Evolutionary conservation across 139 green algal genomes (phyloP).

Genomic region (Coelastrella sp.): DNA sequence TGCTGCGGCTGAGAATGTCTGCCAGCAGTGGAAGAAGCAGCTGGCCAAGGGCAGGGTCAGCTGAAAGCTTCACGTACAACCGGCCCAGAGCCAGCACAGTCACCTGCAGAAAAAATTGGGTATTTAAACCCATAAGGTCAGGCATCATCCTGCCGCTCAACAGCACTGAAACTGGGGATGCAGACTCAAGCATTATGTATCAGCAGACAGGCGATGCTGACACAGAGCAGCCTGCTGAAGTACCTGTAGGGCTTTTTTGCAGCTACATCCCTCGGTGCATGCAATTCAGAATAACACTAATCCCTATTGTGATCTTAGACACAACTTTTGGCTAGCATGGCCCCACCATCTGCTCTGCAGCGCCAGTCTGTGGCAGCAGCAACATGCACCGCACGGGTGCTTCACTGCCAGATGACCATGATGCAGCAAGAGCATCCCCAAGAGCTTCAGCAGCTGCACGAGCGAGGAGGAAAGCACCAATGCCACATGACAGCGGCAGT

Average conservation of each 20-base stretch:
- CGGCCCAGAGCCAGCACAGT: conserved; percentile 43
- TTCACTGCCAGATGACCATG: conserved; percentile 4
- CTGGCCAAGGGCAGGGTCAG: conserved; percentile 42
- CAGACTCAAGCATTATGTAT: too few relatives aligned
- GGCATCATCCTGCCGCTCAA: too few relatives aligned
- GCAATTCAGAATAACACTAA: too few relatives aligned
- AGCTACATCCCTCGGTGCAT: too few relatives aligned
- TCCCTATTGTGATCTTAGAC: too few relatives aligned
- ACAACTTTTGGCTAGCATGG: background rate
- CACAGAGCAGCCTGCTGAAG: too few relatives aligned
- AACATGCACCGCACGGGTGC: conserved; percentile 31
- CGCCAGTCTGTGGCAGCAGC: conserved; percentile 20
- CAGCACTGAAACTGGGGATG: too few relatives aligned
- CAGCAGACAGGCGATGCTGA: too few relatives aligned
- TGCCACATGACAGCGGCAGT: conserved; percentile 22
- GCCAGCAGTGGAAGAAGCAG: conserved; percentile 54
- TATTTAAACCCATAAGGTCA: too few relatives aligned
- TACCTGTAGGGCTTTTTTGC: too few relatives aligned
- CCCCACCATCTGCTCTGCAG: conserved; percentile 10
- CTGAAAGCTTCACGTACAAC: conserved; percentile 44
- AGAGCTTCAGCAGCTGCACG: conserved; percentile 41
- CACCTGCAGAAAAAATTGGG: conserved; percentile 19
- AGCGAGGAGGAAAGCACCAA: conserved; percentile 17
- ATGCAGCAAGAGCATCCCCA: conserved; percentile 26
- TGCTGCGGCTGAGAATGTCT: conserved; percentile 38